phyloP scores from a whole-genome alignment of 1,284 basidiomycete species.

The Takashimella tepidaria region DNA sequence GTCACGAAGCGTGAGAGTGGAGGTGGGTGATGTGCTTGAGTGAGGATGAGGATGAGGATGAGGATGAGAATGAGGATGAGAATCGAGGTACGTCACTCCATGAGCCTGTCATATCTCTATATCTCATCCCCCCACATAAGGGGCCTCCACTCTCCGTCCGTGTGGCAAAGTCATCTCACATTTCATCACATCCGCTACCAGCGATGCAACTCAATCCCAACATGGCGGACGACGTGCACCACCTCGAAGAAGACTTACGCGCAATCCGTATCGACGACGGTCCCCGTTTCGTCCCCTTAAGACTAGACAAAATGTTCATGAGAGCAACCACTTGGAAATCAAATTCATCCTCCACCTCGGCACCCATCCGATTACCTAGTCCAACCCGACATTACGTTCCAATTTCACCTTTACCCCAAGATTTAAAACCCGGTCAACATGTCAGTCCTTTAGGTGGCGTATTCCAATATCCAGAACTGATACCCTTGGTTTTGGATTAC shows the following conservation, averaged over 20 bases:
- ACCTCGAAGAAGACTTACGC: conserved; percentile 25
- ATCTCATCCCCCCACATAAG: neutral
- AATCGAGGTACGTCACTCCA: too few species aligned
- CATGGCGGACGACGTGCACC: conserved; percentile 5
- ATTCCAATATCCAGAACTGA: conserved; percentile 35
- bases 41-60: too few species aligned
- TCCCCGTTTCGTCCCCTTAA: conserved; percentile 22
- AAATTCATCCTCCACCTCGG: conserved; percentile 14
- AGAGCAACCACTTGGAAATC: conserved; percentile 18
- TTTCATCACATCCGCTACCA: neutral
- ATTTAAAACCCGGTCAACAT: conserved; percentile 6
- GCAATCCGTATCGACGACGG: conserved; percentile 25
- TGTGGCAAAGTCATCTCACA: neutral
- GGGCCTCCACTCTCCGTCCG: neutral
- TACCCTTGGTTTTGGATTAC: conserved; percentile 31
- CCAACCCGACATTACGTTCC: conserved; percentile 13
- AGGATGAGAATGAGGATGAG: too few species aligned
- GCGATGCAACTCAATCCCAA: neutral
- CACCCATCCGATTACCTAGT: conserved; percentile 21
- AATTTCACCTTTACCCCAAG: conserved; percentile 28
- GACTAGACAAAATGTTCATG: conserved; percentile 39
- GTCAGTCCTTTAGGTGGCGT: conserved; percentile 26
- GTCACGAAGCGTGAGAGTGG: too few species aligned
- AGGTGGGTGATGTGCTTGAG: too few species aligned
- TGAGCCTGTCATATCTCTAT: too few species aligned